Evolutionary conservation across 2,329 filamentous ascomycete genomes (phyloP).

Genomic region (Beauveria brongniartii): DNA sequence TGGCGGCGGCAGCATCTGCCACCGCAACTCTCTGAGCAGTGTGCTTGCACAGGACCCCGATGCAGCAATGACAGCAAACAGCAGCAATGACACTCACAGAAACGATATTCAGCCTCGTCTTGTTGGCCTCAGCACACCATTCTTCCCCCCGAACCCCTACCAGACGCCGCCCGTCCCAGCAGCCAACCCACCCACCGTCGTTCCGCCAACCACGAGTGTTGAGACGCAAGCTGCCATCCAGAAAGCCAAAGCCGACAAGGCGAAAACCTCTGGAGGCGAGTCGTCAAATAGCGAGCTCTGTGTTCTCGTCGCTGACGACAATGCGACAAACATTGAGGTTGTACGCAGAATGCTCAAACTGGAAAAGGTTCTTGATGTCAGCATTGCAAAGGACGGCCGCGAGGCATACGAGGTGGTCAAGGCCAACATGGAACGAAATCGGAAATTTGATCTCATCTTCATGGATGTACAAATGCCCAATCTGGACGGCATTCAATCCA

Average conservation of each 20-base stretch:
- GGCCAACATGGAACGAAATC: constrained; percentile 64
- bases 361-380: constrained; percentile 78
- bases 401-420: constrained; percentile 84
- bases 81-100: constrained; percentile 41
- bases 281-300: constrained; percentile 55
- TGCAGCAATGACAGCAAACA: constrained; percentile 10
- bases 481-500: constrained; percentile 80
- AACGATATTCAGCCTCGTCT: constrained; percentile 57
- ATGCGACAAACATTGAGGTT: constrained; percentile 49
- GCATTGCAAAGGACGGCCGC: constrained; percentile 77
- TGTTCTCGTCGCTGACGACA: constrained; percentile 75
- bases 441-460: constrained; percentile 78
- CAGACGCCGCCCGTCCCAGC: background rate
- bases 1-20: background rate
- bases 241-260: constrained; percentile 51
- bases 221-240: constrained; percentile 60
- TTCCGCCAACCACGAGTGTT: constrained; percentile 27
- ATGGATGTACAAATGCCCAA: constrained; percentile 98
- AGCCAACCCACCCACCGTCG: background rate
- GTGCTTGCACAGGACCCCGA: constrained; percentile 3
- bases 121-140: constrained; percentile 75
- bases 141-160: constrained; percentile 50
- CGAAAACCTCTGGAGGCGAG: constrained; percentile 51
- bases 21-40: constrained; percentile 4
- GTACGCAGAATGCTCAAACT: constrained; percentile 61